A percentile compares a stretch with the other conserved stretches of the same genome.
phyloP scores from a whole-genome alignment of 768 basidiomycete genomes.

The Coprinopsis sp. region DNA sequence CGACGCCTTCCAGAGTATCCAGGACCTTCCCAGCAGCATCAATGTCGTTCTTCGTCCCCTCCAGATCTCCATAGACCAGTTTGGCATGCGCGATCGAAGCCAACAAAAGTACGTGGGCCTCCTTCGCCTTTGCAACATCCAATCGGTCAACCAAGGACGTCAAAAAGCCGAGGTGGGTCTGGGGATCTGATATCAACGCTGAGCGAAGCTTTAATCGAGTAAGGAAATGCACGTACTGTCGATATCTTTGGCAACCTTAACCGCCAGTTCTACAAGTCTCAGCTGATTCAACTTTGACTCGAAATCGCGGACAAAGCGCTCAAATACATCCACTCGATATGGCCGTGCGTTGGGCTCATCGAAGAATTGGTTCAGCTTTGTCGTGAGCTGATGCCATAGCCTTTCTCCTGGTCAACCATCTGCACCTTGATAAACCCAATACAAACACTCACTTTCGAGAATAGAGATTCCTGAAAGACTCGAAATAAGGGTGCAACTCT shows the following conservation, averaged over 20 bases:
- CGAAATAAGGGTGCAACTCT: slow-evolving; percentile 72
- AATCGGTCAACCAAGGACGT: slow-evolving; percentile 70
- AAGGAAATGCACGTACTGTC: slow-evolving; percentile 55
- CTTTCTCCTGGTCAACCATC: slow-evolving; percentile 36
- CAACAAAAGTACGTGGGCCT: slow-evolving; percentile 84
- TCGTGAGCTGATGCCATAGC: slow-evolving; percentile 95
- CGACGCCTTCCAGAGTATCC: slow-evolving; percentile 62
- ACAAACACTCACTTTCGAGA: slow-evolving; percentile 75
- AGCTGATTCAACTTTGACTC: slow-evolving; percentile 86
- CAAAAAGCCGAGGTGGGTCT: slow-evolving; percentile 77
- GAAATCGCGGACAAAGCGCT: slow-evolving; percentile 86
- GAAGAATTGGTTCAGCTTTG: slow-evolving; percentile 81
- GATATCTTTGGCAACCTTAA: slow-evolving; percentile 82
- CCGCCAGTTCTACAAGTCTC: slow-evolving; percentile 83
- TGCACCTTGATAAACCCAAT: no score
- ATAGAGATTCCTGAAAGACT: slow-evolving; percentile 63
- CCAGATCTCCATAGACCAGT: slow-evolving; percentile 81
- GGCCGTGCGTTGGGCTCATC: slow-evolving; percentile 69
- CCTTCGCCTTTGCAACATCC: slow-evolving; percentile 54
- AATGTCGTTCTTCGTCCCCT: slow-evolving; percentile 86
- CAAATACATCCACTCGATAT: slow-evolving; percentile 85
- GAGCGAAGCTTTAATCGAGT: slow-evolving; percentile 6
- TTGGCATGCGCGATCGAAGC: slow-evolving; percentile 90
- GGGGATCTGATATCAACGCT: slow-evolving; percentile 55
- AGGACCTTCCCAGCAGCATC: slow-evolving; percentile 79